Evolutionary conservation across 78 protist genomes (phyloP).

Genomic region (Tieghemostelium lacteum): DNA sequence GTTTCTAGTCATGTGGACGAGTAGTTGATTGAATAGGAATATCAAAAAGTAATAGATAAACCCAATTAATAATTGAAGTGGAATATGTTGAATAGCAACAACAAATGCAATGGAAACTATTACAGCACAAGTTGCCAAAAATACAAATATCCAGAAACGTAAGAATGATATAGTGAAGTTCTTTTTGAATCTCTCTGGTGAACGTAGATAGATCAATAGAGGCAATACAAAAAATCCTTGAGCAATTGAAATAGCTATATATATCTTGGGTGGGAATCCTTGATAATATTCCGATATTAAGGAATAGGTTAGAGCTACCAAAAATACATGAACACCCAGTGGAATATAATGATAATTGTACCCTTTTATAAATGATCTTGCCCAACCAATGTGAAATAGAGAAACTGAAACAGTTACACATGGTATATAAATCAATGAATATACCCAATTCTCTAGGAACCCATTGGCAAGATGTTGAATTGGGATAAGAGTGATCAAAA

Average conservation of each 20-base stretch:
- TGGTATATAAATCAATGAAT: constrained; percentile 48
- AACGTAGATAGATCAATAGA: constrained; percentile 4
- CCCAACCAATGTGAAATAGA: constrained; percentile 43
- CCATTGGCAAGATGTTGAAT: constrained; percentile 1
- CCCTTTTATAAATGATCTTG: background rate
- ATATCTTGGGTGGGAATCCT: constrained; percentile 12
- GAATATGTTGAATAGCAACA: background rate
- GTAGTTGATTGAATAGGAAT: constrained; percentile 14
- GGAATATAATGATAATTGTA: constrained; percentile 3
- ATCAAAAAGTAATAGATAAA: constrained; percentile 8
- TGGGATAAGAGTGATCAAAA: constrained; percentile 23
- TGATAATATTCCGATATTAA: constrained; percentile 4
- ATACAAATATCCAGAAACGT: background rate
- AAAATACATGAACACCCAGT: background rate
- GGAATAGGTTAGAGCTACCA: constrained; percentile 15
- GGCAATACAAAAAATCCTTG: background rate
- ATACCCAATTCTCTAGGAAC: constrained; percentile 32
- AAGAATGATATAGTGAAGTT: background rate
- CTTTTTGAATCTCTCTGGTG: constrained; percentile 11
- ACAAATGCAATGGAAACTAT: constrained; percentile 33
- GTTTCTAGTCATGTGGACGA: constrained; percentile 23
- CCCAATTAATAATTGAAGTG: constrained; percentile 2
- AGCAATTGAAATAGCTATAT: background rate
- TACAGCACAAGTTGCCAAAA: background rate
- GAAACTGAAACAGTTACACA: constrained; percentile 10